These are phyloP conservation scores for Yamadazyma dushanensis DNA, from an alignment of 1,139 yeast genomes.

Conservation along the genomic window DNA sequence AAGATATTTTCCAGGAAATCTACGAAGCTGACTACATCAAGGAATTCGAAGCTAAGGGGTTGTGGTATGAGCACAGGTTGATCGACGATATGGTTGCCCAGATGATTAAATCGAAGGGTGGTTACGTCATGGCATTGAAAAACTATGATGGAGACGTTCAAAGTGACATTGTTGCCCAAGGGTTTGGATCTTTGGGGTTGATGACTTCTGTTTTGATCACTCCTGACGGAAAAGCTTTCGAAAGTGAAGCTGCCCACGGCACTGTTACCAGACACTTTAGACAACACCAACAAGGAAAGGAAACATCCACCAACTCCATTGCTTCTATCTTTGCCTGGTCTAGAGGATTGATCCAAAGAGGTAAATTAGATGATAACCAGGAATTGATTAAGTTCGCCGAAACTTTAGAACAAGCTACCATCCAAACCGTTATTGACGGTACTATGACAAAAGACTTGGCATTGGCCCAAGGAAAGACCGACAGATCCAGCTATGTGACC, in stretches of 20 bases:
- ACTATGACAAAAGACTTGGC: constrained; percentile 97
- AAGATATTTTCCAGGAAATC: constrained; percentile 84
- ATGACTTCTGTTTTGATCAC: constrained; percentile 95
- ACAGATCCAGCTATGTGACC: constrained; percentile 75
- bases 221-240: constrained; percentile 94
- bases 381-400: constrained; percentile 80
- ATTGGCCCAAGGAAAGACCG: constrained; percentile 81
- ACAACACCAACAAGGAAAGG: constrained; percentile 93
- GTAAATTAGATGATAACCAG: constrained; percentile 81
- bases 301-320: constrained; percentile 96
- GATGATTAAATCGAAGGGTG: constrained; percentile 94
- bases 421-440: constrained; percentile 85
- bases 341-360: constrained; percentile 89
- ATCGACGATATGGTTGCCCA: constrained; percentile 99
- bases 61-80: constrained; percentile 95
- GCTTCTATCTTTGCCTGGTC: constrained; percentile 99
- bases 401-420: constrained; percentile 74
- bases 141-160: constrained; percentile 98
- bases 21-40: constrained; percentile 69
- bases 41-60: constrained; percentile 71
- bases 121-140: constrained; percentile 91
- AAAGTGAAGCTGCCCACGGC: constrained; percentile 97
- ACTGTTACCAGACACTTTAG: constrained; percentile 96
- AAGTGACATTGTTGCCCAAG: constrained; percentile 96
- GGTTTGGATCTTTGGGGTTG: constrained; percentile 92